Conservation (phyloP, 495 filamentous ascomycete species). For the Daldinia childiae region DNA sequence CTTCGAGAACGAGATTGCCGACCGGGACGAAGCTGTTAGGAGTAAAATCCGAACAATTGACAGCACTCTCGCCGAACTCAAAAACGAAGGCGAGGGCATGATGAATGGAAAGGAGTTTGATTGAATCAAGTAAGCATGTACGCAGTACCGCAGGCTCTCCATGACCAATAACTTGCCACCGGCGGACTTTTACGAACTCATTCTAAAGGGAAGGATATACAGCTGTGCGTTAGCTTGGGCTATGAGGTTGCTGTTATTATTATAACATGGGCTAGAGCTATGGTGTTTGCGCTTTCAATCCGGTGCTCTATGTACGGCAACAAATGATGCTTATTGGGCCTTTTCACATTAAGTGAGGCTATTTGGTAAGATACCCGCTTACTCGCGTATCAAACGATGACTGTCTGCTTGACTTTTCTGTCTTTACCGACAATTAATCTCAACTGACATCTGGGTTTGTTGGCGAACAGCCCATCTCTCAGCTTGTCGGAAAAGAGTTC, state of each 20-base stretch:
- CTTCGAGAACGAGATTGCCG: slow-evolving; percentile 74
- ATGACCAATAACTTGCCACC: neutral
- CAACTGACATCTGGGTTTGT: slow-evolving; percentile 67
- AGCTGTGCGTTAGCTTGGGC: slow-evolving; percentile 13
- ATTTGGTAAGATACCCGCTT: slow-evolving; percentile 41
- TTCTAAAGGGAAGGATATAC: slow-evolving; percentile 9
- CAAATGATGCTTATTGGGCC: slow-evolving; percentile 6
- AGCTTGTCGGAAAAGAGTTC: slow-evolving; percentile 78
- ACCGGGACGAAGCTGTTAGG: slow-evolving; percentile 61
- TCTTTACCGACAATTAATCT: slow-evolving; percentile 75
- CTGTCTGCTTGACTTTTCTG: slow-evolving; percentile 67
- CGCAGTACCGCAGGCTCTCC: slow-evolving; percentile 9
- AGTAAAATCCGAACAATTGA: slow-evolving; percentile 64
- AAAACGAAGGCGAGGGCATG: slow-evolving; percentile 65
- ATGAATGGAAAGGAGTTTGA: slow-evolving; percentile 61
- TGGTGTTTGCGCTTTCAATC: slow-evolving; percentile 17
- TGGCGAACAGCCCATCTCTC: slow-evolving; percentile 68
- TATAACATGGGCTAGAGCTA: slow-evolving; percentile 18
- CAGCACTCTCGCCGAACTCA: slow-evolving; percentile 63
- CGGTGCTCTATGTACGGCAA: slow-evolving; percentile 7
- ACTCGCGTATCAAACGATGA: slow-evolving; percentile 58
- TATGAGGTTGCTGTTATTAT: slow-evolving; percentile 25
- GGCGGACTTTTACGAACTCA: slow-evolving; percentile 17
- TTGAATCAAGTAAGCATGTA: slow-evolving; percentile 25
- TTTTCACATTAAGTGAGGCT: slow-evolving; percentile 19